Base-by-base conservation (phyloP, 2,329 filamentous ascomycete genomes). In the Erysiphe pulchra region DNA sequence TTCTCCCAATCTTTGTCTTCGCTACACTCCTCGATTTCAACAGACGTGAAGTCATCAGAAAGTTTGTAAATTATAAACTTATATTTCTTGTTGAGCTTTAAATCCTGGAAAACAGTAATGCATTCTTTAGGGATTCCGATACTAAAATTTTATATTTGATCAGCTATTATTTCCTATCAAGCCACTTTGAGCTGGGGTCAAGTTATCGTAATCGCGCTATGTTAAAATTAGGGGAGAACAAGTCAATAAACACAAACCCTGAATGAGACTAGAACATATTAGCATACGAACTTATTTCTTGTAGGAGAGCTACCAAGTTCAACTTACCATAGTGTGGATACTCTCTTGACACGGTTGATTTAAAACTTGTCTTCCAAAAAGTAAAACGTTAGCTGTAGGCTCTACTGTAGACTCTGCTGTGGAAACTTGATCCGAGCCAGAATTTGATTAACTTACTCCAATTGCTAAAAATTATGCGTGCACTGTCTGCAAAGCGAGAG, bases 31-130 rank as follows among this genome's bases (percentile, higher is more conserved):
- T 87, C 81, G 56, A 90, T 74, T 48, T 80, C 76, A 60, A 90
- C 84, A 65, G 83, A 64, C 65, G 78, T 83, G 71, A 76, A 75
- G 68, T 85, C 72, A 64, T 86, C 80, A 53, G 76, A 78, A 61
- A 90, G 75, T 71, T 85, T 84, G 77, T 73, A 87, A 70, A 90
- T 75, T 67, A 90, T 79, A 71, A 73, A 92, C 67, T 84, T 86
- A 68, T 75, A 70, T 68, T 74, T 75, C 66, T 85, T 85, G 64
- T 65, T 69, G 55, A 85, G 75, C 74, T 87, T 87, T 54, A 87
- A 72, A 55, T 86, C 77, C 64, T 86, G 84, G 72, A 78, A 87
- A 52, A 62, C 61, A 47, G 62, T 61, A 60, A 75, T 73, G 71
- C 80, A 85, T 49, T 86, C 79, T 60, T 73, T 70, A 53, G 71